Evolutionary conservation across 306 rosid species (phyloP).

Genomic region (Quercus wislizeni): DNA sequence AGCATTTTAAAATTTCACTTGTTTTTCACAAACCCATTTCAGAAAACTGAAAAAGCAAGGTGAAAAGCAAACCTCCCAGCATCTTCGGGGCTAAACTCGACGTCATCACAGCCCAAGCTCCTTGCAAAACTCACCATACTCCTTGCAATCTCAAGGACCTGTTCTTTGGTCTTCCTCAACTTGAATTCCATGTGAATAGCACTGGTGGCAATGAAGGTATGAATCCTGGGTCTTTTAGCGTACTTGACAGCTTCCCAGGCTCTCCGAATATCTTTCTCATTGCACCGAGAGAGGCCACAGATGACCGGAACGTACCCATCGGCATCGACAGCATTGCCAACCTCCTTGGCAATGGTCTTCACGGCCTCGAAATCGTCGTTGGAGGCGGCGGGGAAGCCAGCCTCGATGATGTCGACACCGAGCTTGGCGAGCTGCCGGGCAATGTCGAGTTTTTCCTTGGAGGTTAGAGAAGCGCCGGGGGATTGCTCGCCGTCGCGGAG

Average conservation of each 20-base stretch:
- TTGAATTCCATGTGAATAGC: conserved; percentile 81
- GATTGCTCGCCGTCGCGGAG: conserved; percentile 99
- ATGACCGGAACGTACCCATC: conserved; percentile 85
- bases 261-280: conserved; percentile 69
- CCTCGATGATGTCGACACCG: conserved; percentile 92
- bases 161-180: conserved; percentile 63
- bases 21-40: too few relatives aligned
- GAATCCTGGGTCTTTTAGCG: conserved; percentile 79
- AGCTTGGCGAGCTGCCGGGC: conserved; percentile 85
- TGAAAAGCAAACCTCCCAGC: conserved; percentile 66
- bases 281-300: conserved; percentile 83
- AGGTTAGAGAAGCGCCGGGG: conserved; percentile 94
- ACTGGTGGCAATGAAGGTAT: conserved; percentile 92
- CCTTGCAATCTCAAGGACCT: conserved; percentile 71
- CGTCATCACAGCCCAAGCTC: conserved; percentile 83
- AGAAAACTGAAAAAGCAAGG: too few relatives aligned
- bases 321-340: conserved; percentile 66
- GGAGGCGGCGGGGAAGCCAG: conserved; percentile 89
- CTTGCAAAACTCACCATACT: conserved; percentile 77
- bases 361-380: conserved; percentile 85
- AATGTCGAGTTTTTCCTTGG: conserved; percentile 84
- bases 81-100: conserved; percentile 96
- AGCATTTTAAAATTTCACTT: too few relatives aligned
- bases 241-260: conserved; percentile 94
- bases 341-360: conserved; percentile 59